These are phyloP conservation scores for Xylaria multiplex DNA, from an alignment of 2,329 filamentous ascomycete genomes.

Conservation along the genomic window DNA sequence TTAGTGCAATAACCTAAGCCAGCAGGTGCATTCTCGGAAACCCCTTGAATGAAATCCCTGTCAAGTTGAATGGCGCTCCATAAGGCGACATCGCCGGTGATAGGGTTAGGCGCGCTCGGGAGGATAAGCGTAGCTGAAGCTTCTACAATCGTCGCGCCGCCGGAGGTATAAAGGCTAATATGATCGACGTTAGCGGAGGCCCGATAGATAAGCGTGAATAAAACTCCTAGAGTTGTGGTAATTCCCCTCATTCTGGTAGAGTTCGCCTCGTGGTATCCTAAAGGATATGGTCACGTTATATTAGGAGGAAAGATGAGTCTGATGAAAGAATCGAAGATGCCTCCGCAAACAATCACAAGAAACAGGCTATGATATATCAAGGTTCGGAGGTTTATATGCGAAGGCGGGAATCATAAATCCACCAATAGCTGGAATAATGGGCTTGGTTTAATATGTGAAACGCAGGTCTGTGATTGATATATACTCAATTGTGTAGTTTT, in stretches of 20 bases:
- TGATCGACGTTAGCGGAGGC: constrained; percentile 12
- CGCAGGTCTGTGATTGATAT: background rate
- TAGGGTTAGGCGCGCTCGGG: constrained; percentile 17
- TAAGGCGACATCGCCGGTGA: constrained; percentile 23
- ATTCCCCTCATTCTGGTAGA: constrained; percentile 4
- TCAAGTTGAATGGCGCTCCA: constrained; percentile 27
- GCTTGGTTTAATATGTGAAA: constrained; percentile 7
- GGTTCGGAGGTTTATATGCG: constrained; percentile 1
- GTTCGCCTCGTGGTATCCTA: background rate
- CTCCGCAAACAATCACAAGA: background rate
- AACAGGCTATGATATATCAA: background rate
- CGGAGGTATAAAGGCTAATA: constrained; percentile 18
- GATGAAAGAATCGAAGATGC: background rate
- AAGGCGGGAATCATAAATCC: constrained; percentile 18
- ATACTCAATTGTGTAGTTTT: background rate
- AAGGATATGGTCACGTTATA: background rate
- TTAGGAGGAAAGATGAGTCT: background rate
- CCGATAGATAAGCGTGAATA: background rate
- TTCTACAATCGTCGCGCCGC: constrained; percentile 22
- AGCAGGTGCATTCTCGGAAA: constrained; percentile 25
- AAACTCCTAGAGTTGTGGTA: background rate
- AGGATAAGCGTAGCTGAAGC: constrained; percentile 30
- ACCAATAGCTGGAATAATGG: constrained; percentile 6
- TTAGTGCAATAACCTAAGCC: constrained; percentile 24
- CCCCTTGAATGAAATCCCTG: constrained; percentile 26